Conservation (phyloP, 805 yeast species). For the Kodamaea kaohsiungensis region DNA sequence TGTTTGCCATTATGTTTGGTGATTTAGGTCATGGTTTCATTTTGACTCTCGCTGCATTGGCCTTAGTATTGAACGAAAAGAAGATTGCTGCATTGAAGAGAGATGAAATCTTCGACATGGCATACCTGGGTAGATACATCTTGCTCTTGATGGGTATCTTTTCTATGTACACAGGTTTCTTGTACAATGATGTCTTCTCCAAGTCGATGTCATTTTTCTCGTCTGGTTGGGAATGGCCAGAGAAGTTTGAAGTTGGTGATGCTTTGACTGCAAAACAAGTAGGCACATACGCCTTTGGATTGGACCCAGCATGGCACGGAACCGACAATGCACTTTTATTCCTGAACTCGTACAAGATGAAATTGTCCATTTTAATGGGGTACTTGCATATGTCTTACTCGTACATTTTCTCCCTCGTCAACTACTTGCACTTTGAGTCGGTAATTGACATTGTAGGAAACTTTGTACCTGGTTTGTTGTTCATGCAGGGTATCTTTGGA, state of each 20-base stretch:
- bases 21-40: constrained; percentile 79
- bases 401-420: constrained; percentile 64
- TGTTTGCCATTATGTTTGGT: constrained; percentile 86
- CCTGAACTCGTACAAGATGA: constrained; percentile 77
- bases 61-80: constrained; percentile 56
- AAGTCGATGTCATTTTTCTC: constrained; percentile 65
- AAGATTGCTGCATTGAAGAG: constrained; percentile 52
- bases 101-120: constrained; percentile 80
- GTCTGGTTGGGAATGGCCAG: constrained; percentile 73
- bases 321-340: constrained; percentile 69
- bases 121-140: constrained; percentile 69
- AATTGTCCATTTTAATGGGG: constrained; percentile 73
- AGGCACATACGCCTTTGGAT: constrained; percentile 61
- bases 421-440: constrained; percentile 57
- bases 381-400: constrained; percentile 75
- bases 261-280: constrained; percentile 47
- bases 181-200: constrained; percentile 73
- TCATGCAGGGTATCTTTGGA: constrained; percentile 78
- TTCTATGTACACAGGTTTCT: constrained; percentile 72
- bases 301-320: constrained; percentile 82
- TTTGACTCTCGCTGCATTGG: constrained; percentile 54
- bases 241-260: constrained; percentile 38
- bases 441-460: constrained; percentile 69
- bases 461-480: constrained; percentile 70
- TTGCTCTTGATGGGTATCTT: constrained; percentile 68